A percentile compares a stretch with the other conserved stretches of the same genome.
Conservation (phyloP, 305 asterid genomes). For the Stenogyne calaminthoides region DNA sequence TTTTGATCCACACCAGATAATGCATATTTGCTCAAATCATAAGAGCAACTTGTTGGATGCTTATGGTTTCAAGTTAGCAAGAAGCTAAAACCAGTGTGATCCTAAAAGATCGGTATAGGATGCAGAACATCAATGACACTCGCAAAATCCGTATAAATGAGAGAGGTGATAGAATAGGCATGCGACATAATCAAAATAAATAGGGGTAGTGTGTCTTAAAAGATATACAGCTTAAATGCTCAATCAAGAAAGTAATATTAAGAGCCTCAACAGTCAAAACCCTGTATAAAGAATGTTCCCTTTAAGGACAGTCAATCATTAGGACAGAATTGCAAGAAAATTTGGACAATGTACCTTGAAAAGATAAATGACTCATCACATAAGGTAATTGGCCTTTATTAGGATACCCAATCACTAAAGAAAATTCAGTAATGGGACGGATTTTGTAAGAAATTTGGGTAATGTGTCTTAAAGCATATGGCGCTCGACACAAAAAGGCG, state of each 20-base stretch:
- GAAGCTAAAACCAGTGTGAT: background rate
- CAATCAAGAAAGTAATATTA: constrained; percentile 16
- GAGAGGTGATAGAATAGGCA: constrained; percentile 5
- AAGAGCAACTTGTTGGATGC: background rate
- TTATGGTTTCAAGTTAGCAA: background rate
- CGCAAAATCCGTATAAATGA: background rate
- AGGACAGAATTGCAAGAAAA: constrained; percentile 9
- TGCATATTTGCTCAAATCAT: background rate
- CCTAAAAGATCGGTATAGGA: background rate
- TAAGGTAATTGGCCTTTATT: constrained; percentile 21
- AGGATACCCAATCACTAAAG: constrained; percentile 27
- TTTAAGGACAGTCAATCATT: constrained; percentile 32
- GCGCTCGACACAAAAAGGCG: constrained; percentile 20
- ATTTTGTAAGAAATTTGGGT: constrained; percentile 16
- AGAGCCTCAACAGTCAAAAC: constrained; percentile 23
- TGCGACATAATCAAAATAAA: constrained; percentile 12
- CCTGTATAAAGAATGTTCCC: constrained; percentile 19
- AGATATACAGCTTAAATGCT: background rate
- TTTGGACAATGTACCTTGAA: constrained; percentile 23
- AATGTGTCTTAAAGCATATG: constrained; percentile 33
- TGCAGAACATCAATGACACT: background rate
- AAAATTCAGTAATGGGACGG: constrained; percentile 12
- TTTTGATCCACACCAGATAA: background rate
- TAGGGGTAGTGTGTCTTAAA: background rate
- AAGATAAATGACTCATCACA: background rate